Conservation (phyloP, 768 basidiomycete genomes). For the Xerocomellus dryophilus region DNA sequence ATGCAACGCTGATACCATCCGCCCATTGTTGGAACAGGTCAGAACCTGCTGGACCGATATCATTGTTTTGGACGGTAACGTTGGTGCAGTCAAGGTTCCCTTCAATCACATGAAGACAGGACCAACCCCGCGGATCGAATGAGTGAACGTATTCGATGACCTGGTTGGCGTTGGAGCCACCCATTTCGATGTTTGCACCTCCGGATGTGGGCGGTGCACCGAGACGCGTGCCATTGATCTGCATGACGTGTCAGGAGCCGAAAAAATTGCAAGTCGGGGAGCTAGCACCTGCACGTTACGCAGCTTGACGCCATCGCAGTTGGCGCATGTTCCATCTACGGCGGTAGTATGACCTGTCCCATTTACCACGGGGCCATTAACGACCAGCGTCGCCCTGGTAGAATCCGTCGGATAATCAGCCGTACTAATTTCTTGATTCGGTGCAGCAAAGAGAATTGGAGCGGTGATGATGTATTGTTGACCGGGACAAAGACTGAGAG, state of each 20-base stretch:
- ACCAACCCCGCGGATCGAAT: slow-evolving; percentile 77
- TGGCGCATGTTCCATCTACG: slow-evolving; percentile 60
- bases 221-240: slow-evolving; percentile 74
- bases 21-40: slow-evolving; percentile 73
- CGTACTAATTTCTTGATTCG: slow-evolving; percentile 80
- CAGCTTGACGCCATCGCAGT: slow-evolving; percentile 58
- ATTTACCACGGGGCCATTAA: slow-evolving; percentile 60
- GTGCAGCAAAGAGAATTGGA: slow-evolving; percentile 62
- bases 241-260: not conserved
- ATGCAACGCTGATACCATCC: slow-evolving; percentile 76
- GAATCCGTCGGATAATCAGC: slow-evolving; percentile 67
- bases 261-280: not conserved
- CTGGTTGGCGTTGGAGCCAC: slow-evolving; percentile 69
- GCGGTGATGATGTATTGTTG: slow-evolving; percentile 61
- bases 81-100: slow-evolving; percentile 65
- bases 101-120: slow-evolving; percentile 75
- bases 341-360: slow-evolving; percentile 71
- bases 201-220: slow-evolving; percentile 52
- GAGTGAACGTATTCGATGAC: slow-evolving; percentile 74
- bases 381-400: slow-evolving; percentile 65
- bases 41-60: slow-evolving; percentile 75
- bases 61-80: slow-evolving; percentile 71
- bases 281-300: slow-evolving; percentile 65
- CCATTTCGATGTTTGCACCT: slow-evolving; percentile 84
- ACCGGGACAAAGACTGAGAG: slow-evolving; percentile 62